Conservation (phyloP, 345 rosid species). For the Theobroma cacao region DNA sequence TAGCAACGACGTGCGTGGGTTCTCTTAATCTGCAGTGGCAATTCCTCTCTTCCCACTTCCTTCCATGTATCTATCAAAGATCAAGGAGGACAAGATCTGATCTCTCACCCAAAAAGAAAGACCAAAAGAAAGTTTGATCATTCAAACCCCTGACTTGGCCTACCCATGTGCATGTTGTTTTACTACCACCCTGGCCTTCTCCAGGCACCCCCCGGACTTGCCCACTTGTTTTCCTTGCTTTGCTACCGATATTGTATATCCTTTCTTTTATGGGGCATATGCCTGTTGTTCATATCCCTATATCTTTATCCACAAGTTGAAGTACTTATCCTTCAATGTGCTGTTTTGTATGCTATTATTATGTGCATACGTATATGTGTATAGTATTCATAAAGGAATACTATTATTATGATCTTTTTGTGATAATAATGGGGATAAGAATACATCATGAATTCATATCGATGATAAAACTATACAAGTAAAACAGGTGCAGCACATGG, state of each 20-base stretch:
- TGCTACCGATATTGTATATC: too few relatives aligned
- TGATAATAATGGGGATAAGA: too few relatives aligned
- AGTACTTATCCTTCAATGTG: background rate
- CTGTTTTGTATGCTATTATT: background rate
- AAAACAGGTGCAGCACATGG: background rate
- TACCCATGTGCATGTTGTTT: conserved; percentile 23
- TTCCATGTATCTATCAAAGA: background rate
- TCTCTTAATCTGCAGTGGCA: background rate
- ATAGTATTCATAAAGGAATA: too few relatives aligned
- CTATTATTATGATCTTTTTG: too few relatives aligned
- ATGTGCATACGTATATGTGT: background rate
- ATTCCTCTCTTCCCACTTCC: background rate
- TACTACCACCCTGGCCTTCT: conserved; percentile 5
- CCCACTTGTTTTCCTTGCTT: conserved; percentile 4
- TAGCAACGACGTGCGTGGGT: background rate
- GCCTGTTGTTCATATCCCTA: background rate
- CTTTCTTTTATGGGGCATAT: background rate
- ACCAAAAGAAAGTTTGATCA: background rate
- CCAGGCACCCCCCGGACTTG: background rate
- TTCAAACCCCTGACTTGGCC: conserved; percentile 7
- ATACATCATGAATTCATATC: background rate
- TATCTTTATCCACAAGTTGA: background rate
- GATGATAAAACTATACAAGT: background rate
- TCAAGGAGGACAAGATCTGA: background rate
- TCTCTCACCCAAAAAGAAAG: background rate